Percentiles rank a stretch among this genome's conserved stretches.
These are phyloP conservation scores for Suillus discolor DNA, from an alignment of 768 basidiomycete genomes.

Conservation along the genomic window DNA sequence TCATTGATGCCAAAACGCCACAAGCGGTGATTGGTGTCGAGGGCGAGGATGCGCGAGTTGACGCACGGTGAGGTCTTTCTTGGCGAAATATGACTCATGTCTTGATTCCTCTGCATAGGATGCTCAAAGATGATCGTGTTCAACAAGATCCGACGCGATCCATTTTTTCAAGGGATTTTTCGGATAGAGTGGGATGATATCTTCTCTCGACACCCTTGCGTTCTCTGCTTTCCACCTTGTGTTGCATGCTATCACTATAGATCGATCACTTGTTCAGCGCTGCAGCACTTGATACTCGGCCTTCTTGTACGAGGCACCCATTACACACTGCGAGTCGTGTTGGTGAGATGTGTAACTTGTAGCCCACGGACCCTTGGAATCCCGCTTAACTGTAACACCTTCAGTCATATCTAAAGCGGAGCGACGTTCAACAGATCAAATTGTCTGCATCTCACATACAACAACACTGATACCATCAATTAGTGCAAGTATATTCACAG, in stretches of 20 bases:
- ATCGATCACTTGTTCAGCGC: neutral
- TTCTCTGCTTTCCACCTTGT: neutral
- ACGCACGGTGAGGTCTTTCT: slow-evolving; percentile 65
- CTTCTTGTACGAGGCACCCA: neutral
- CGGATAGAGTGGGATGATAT: slow-evolving; percentile 44
- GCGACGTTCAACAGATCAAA: neutral
- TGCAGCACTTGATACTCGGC: neutral
- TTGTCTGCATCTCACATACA: neutral
- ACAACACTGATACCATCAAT: neutral
- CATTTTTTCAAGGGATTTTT: slow-evolving; percentile 48
- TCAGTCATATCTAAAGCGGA: neutral
- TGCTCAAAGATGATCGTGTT: slow-evolving; percentile 87
- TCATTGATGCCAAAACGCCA: slow-evolving; percentile 91
- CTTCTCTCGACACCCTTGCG: neutral
- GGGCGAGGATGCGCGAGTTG: slow-evolving; percentile 87
- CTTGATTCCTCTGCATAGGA: slow-evolving; percentile 44
- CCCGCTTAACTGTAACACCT: neutral
- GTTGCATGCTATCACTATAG: slow-evolving; percentile 5
- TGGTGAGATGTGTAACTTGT: neutral
- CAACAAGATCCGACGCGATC: slow-evolving; percentile 54
- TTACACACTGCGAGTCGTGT: neutral
- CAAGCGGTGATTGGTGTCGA: slow-evolving; percentile 85
- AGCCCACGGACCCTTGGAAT: neutral
- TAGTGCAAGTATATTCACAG: neutral
- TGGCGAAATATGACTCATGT: neutral